Base-by-base conservation (phyloP, 2,329 filamentous ascomycete species). In the Pseudomassariella vexata region DNA sequence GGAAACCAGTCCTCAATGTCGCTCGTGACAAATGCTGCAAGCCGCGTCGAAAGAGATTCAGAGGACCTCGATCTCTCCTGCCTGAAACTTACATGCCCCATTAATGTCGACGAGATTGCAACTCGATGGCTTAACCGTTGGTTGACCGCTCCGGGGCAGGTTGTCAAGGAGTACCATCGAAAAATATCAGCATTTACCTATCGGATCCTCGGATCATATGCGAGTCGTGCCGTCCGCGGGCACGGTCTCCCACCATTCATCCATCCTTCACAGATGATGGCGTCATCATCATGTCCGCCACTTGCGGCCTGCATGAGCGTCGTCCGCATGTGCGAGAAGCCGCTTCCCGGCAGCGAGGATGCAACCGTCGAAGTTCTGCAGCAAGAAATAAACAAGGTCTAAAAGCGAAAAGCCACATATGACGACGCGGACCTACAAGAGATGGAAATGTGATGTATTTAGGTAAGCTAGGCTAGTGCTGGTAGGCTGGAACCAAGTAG, bases 111-210 rank as follows among this genome's bases (percentile, higher is more conserved):
- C 16, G 59, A 60, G 11, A 68, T 71, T 29, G 57, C 54, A 9
- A 68, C 65, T 24, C 65, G 67, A 9, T 73, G 67, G 68, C 46
- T 72, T 17, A 60, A 67, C 19, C 47, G 59, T 2, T 70, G 62
- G 21, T 59, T 71, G 5, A 66, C 67, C 1, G 36, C 62, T 0
- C 57, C 63, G 0, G 62, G 58, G 3, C 65, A 70, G 29, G 52
- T 41, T 4, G 34, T 53, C 19, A 72, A 71, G 36, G 32, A 52
- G 0, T 70, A 69, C 34, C 55, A 60, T 0, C 32, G 52, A 0
- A 47, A 39, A 7, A 52, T 67, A 4, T 55, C 50, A 0, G 39
- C 46, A 0, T 67, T 68, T 21, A 59, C 68, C 7, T 56, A 50
- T 26, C 50, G 56, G 4, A 52, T 66, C 4, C 50, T 72, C 9